A percentile compares a stretch with the other conserved stretches of the same genome.
Conservation (phyloP, 148 eudicot species). For the Fallopia convolvulus region DNA sequence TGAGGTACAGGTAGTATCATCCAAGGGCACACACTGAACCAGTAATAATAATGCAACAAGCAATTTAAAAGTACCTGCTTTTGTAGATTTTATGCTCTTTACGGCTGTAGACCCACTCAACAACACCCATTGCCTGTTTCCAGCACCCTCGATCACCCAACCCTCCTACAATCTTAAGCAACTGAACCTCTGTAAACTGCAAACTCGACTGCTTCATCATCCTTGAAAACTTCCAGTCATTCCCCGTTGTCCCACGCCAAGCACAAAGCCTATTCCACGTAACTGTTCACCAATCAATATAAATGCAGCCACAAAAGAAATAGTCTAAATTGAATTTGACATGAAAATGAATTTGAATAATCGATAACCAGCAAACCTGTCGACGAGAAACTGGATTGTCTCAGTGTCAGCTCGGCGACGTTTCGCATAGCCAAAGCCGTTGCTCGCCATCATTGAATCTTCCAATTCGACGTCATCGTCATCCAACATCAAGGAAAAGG, state of each 20-base stretch:
- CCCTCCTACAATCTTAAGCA: conserved; percentile 71
- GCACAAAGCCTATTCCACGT: conserved; percentile 46
- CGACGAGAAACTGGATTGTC: conserved; percentile 49
- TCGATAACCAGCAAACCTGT: conserved; percentile 38
- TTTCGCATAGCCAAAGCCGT: conserved; percentile 23
- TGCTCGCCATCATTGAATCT: conserved; percentile 31
- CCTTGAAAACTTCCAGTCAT: conserved; percentile 79
- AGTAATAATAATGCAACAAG: neutral
- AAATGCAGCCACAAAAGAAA: neutral
- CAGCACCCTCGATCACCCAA: conserved; percentile 67
- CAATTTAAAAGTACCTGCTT: conserved; percentile 52
- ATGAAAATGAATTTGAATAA: neutral
- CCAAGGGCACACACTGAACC: neutral
- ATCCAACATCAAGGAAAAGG: conserved; percentile 56
- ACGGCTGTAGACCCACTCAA: conserved; percentile 72
- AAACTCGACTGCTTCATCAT: conserved; percentile 69
- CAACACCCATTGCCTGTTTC: conserved; percentile 78
- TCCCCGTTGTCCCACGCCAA: conserved; percentile 41
- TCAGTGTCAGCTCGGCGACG: conserved; percentile 39
- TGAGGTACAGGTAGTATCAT: neutral
- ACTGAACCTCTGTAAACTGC: conserved; percentile 67
- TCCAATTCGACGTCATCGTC: conserved; percentile 67
- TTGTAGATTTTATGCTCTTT: conserved; percentile 54
- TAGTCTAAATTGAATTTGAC: neutral
- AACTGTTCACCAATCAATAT: conserved; percentile 9